Evolutionary conservation across 2,329 filamentous ascomycete species (phyloP).

Genomic region (Arachnomyces sp.): DNA sequence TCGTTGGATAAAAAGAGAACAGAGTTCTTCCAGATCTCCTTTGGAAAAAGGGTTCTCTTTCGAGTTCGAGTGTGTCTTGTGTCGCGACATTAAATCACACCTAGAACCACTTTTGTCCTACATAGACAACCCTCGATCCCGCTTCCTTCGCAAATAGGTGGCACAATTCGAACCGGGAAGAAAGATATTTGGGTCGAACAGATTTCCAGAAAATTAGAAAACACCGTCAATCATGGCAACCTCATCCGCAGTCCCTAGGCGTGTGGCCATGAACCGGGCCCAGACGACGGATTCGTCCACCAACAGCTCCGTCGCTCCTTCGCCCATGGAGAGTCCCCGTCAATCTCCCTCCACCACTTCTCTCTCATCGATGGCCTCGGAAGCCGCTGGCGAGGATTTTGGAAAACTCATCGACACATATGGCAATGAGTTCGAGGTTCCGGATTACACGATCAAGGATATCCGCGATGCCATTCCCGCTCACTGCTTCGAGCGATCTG

Average conservation of each 20-base stretch:
- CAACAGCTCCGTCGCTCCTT: slow-evolving; percentile 45
- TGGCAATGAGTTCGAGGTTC: slow-evolving; percentile 87
- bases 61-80: too few species aligned
- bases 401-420: slow-evolving; percentile 75
- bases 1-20: too few species aligned
- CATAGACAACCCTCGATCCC: too few species aligned
- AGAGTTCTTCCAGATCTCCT: too few species aligned
- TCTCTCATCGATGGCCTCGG: slow-evolving; percentile 76
- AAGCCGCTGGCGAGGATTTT: slow-evolving; percentile 42
- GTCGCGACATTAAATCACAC: too few species aligned
- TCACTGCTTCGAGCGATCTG: slow-evolving; percentile 91
- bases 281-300: slow-evolving; percentile 48
- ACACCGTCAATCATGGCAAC: slow-evolving; percentile 37
- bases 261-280: slow-evolving; percentile 44
- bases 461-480: slow-evolving; percentile 94
- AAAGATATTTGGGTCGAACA: too few species aligned
- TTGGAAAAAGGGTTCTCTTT: too few species aligned
- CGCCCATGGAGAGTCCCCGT: slow-evolving; percentile 52
- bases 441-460: slow-evolving; percentile 95
- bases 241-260: slow-evolving; percentile 37
- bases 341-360: slow-evolving; percentile 76
- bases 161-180: too few species aligned
- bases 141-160: too few species aligned
- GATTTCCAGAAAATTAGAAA: slow-evolving; percentile 1
- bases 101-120: too few species aligned